These are phyloP conservation scores for Mollisiaceae sp. DNA, from an alignment of 2,329 filamentous ascomycete genomes.

Conservation along the genomic window DNA sequence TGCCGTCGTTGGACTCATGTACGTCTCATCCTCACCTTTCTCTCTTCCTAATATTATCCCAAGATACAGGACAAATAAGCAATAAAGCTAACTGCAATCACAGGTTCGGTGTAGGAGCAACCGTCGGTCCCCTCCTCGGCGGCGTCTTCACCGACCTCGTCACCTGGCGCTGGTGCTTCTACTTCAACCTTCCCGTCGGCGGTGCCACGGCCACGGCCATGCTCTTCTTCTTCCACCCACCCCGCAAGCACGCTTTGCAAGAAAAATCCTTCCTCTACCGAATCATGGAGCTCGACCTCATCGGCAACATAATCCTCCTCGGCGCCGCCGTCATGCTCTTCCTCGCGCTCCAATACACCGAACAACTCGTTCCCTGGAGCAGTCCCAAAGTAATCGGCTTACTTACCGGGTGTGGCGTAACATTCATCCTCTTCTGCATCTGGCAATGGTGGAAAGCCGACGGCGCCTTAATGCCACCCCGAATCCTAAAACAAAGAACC, in stretches of 20 bases:
- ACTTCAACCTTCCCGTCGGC: constrained; percentile 46
- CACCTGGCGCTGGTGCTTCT: constrained; percentile 45
- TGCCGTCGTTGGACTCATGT: constrained; percentile 41
- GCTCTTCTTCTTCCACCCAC: constrained; percentile 44
- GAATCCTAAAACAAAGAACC: constrained; percentile 45
- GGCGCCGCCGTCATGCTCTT: constrained; percentile 45
- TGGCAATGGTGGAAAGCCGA: constrained; percentile 49
- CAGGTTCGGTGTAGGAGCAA: constrained; percentile 33
- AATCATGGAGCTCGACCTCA: constrained; percentile 48
- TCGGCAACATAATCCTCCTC: constrained; percentile 52
- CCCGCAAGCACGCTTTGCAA: constrained; percentile 46
- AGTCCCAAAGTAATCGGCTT: constrained; percentile 42
- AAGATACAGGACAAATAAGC: no score
- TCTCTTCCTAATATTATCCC: no score
- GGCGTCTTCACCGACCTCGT: constrained; percentile 46
- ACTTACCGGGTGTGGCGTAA: constrained; percentile 37
- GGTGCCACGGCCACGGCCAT: constrained; percentile 43
- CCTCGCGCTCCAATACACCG: constrained; percentile 53
- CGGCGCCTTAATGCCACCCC: constrained; percentile 53
- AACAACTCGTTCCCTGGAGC: constrained; percentile 40
- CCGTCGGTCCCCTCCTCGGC: constrained; percentile 43
- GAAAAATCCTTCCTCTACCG: constrained; percentile 41
- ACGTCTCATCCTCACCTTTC: constrained; percentile 10
- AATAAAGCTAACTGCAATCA: no score
- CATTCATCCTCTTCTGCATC: constrained; percentile 37